Evolutionary conservation across 768 basidiomycete species (phyloP).

Genomic region (Suillus subalutaceus): DNA sequence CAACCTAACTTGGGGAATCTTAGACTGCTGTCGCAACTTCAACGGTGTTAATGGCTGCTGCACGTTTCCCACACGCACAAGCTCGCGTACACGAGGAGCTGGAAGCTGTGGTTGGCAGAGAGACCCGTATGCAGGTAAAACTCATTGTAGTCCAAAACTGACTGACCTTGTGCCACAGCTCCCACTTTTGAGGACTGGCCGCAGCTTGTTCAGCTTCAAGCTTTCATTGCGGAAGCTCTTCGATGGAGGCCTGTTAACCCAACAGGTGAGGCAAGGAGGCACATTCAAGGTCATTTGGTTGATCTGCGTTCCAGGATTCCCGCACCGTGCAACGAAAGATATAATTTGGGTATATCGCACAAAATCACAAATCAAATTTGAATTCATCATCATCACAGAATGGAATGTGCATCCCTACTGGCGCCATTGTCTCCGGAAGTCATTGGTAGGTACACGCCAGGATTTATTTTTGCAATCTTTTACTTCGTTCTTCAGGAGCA

Average conservation of each 20-base stretch:
- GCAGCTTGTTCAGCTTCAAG: conserved; percentile 36
- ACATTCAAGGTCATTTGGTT: background rate
- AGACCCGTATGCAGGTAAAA: conserved; percentile 29
- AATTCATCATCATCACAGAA: conserved; percentile 25
- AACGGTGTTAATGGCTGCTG: conserved; percentile 41
- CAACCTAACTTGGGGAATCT: background rate
- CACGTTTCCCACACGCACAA: conserved; percentile 37
- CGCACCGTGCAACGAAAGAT: conserved; percentile 29
- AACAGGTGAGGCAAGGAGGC: conserved; percentile 21
- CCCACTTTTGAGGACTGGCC: conserved; percentile 41
- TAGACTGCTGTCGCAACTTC: conserved; percentile 32
- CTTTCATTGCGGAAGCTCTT: conserved; percentile 41
- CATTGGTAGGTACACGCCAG: conserved; percentile 24
- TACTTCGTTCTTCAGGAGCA: conserved; percentile 33
- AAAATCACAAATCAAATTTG: background rate
- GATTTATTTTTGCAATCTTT: background rate
- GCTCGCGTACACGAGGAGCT: conserved; percentile 40
- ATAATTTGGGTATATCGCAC: conserved; percentile 24
- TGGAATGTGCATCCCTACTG: conserved; percentile 36
- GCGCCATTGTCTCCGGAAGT: conserved; percentile 35
- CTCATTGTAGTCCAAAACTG: background rate
- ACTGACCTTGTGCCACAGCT: conserved; percentile 22
- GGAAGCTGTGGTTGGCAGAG: conserved; percentile 39
- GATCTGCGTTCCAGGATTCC: conserved; percentile 17
- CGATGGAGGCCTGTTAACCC: conserved; percentile 43